phyloP scores from a whole-genome alignment of 169 alveolate species.

The Cytauxzoon felis region DNA sequence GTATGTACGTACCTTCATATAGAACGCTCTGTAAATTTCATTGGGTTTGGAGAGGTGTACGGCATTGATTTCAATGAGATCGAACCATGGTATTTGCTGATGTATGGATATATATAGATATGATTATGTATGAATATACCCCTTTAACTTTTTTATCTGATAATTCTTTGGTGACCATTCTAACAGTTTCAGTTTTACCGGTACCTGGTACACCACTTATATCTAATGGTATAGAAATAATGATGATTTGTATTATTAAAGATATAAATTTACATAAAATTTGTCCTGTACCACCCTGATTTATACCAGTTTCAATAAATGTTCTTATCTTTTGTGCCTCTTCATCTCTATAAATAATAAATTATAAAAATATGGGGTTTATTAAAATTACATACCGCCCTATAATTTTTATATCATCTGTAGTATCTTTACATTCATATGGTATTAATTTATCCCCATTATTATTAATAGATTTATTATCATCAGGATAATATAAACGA shows the following conservation, averaged over 20 bases:
- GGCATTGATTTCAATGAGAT: slow-evolving; percentile 71
- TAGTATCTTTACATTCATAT: not conserved
- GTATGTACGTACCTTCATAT: slow-evolving; percentile 42
- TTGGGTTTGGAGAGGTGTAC: slow-evolving; percentile 71
- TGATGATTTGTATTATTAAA: not conserved
- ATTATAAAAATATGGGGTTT: too few species aligned
- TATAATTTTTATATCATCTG: not conserved
- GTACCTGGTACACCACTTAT: slow-evolving; percentile 82
- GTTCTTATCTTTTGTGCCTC: slow-evolving; percentile 67
- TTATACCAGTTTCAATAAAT: slow-evolving; percentile 68
- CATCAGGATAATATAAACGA: slow-evolving; percentile 25
- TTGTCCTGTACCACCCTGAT: slow-evolving; percentile 78
- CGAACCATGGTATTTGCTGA: slow-evolving; percentile 65
- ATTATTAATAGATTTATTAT: too few species aligned
- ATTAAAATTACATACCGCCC: slow-evolving; percentile 13
- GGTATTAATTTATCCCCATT: not conserved
- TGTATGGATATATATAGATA: slow-evolving; percentile 19
- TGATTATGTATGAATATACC: slow-evolving; percentile 3
- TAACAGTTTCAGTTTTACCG: slow-evolving; percentile 79
- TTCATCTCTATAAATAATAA: slow-evolving; percentile 72
- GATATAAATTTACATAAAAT: slow-evolving; percentile 47
- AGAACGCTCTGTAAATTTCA: slow-evolving; percentile 67
- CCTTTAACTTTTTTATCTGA: slow-evolving; percentile 20
- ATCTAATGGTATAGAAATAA: too few species aligned
- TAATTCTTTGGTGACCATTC: slow-evolving; percentile 58